Evolutionary conservation across 495 filamentous ascomycete genomes (phyloP).

Genomic region (Neurospora pannonica): DNA sequence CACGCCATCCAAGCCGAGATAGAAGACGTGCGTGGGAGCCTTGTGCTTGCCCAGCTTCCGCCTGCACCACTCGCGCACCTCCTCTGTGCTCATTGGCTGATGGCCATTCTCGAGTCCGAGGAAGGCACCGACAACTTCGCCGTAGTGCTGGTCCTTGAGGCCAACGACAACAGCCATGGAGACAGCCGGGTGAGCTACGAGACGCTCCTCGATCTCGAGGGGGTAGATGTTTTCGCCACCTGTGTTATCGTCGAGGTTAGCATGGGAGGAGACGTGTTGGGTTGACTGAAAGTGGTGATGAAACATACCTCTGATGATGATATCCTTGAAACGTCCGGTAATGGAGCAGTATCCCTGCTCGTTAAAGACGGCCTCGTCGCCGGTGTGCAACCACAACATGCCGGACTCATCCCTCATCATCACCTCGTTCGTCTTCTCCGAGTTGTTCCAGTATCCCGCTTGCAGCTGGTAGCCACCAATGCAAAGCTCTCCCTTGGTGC

Average conservation of each 20-base stretch:
- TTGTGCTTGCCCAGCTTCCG: constrained; percentile 57
- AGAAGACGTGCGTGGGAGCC: constrained; percentile 56
- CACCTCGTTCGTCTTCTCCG: constrained; percentile 56
- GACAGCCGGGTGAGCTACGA: constrained; percentile 47
- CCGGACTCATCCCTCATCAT: constrained; percentile 50
- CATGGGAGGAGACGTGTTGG: not conserved
- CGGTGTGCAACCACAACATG: constrained; percentile 56
- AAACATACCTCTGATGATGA: constrained; percentile 47
- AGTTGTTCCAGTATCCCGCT: constrained; percentile 62
- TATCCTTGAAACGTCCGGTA: constrained; percentile 56
- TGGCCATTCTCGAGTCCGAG: constrained; percentile 27
- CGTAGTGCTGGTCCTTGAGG: constrained; percentile 52
- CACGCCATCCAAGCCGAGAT: constrained; percentile 53
- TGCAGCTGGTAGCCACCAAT: constrained; percentile 61
- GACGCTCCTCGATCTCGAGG: constrained; percentile 61
- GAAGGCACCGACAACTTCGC: constrained; percentile 59
- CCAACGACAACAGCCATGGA: constrained; percentile 52
- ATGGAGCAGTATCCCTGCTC: constrained; percentile 55
- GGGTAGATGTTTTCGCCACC: constrained; percentile 59
- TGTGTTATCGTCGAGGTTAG: not conserved
- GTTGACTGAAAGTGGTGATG: not conserved
- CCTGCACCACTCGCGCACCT: constrained; percentile 51
- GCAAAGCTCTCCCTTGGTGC: constrained; percentile 53
- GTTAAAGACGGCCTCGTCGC: constrained; percentile 61
- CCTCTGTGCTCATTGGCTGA: constrained; percentile 33